Base-by-base conservation (phyloP, 495 filamentous ascomycete genomes). In the Jackrogersella minutella region DNA sequence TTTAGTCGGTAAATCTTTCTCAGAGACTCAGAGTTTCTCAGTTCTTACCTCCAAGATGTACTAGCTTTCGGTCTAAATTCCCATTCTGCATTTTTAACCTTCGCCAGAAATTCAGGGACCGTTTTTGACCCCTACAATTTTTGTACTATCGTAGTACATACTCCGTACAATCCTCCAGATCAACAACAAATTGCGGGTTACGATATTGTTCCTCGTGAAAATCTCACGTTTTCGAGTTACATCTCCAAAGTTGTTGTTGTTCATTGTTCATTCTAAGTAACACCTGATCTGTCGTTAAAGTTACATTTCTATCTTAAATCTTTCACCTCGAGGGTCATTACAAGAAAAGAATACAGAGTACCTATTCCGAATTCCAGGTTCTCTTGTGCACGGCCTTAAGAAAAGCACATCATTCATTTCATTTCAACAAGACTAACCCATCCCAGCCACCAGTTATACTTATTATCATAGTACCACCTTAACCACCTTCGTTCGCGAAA, bases 361-460 rank as follows among this genome's bases (percentile, higher is more conserved):
- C n/a, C n/a, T n/a, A 68, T 64, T 43, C 55, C 60, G 34, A 64
- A 49, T 39, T 30, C 34, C 19, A 49, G 55, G 60, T 60, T 60
- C 51, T 62, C 19, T n/a, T n/a, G 66, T 56, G 66, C 66, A 69
- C 66, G 66, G 66, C 17, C 61, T 69, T 57, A 9, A 17, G 16
- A 47, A 26, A 61, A 65, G 61, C 66, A 69, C 61, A 69, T 69
- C 61, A 69, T 64, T 69, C 61, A 69, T 64, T 60, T 69, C 66
- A 69, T 69, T 69, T 69, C 52, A 68, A 30, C 40, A 55, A 11
- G 7, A 43, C 40, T 11, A 43, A 30, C 40, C 40, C 11, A 43
- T 43, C 17, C 40, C 40, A 43, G 40, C n/a, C n/a, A n/a, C n/a
- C n/a, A n/a, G n/a, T n/a, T n/a, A n/a, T n/a, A n/a, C 26, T 30